Base-by-base conservation (phyloP, 257 asterid genomes). In the Solanum boliviense region DNA sequence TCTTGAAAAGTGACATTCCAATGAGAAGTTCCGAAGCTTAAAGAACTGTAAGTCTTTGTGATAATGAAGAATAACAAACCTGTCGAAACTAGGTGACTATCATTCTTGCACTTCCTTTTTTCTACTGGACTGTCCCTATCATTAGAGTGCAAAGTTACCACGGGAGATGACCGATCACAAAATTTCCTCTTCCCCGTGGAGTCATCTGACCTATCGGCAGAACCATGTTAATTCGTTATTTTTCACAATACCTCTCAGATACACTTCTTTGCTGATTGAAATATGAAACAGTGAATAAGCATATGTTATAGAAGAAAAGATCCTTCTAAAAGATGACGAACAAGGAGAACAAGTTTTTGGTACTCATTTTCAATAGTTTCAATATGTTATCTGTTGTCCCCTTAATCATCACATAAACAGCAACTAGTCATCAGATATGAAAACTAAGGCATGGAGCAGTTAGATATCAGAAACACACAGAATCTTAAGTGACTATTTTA, bases 111-210 rank as follows among this genome's bases (percentile, higher is more conserved):
- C 87, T 87, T 85, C 88, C 71, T 52, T 85, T 87, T 89, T 41
- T 79, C 89, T 67, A 71, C 46, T 13, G 58, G 88, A 60, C 83
- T 60, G 79, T 89, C 90, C 78, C 36, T 81, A 68, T 82, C 72
- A 11, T 62, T 46, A 52, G 39, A 44, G 75, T 8, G 23, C 85
- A 12, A 11, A 4, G 58, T 31, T 46, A 74, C 18, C 84, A 41
- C 41, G 13, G 86, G 86, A 84, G 89, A 83, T 8, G 90, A 88
- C 76, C 89, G 56, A 23, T 93, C 90, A 31, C 76, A 74, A 34
- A 81, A 84, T 90, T 88, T 92, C 81, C 91, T 89, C 89, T 92
- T 94, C 88, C 91, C 92, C 0, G 67, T 32, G 32, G 89, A 81
- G 88, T 89, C 88, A 88, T 90, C 48, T 74, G 46, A 84, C 62